Base-by-base conservation (phyloP, 2,329 filamentous ascomycete genomes). In the Lomentospora prolificans region DNA sequence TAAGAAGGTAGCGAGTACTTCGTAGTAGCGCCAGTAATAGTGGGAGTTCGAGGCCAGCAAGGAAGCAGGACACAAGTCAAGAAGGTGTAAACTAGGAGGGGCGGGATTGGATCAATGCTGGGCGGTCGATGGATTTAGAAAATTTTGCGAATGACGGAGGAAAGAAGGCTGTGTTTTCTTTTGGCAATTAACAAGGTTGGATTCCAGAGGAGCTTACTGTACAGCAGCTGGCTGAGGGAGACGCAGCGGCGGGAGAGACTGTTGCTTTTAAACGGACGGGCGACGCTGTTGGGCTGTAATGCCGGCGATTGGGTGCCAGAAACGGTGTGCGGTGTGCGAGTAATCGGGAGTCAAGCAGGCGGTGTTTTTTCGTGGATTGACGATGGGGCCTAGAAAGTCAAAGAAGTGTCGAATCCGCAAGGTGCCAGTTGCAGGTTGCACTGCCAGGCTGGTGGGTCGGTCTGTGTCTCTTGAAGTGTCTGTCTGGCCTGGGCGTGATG, bases 211-310 rank as follows among this genome's bases (percentile, higher is more conserved):
- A 41, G 44, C 44, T 48, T 48, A 48, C 44, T 48, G 44, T 48
- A 48, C 44, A 48, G 44, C 44, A 22, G 22, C 17, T 9, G 44
- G n/a, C 6, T 12, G 30, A 52, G 50, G 5, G 27, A 30, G 14
- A 41, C 33, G 51, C 51, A 44, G 36, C 24, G 36, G 30, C 33
- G 33, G 24, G 52, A 28, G 36, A 19, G 51, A 22, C 10, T n/a
- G 31, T 39, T 36, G 31, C 31, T 39, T 53, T 53, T 53, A 53
- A 44, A 54, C 24, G 36, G 33, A 27, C 22, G 53, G 53, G 41
- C 50, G 53, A 55, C 19, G 53, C 53, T 55, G 53, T 55, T 55
- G 53, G 53, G 53, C 53, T 55, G 39, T 28, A 55, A 55, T 41
- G 25, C 14, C n/a, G 39, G 41, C 53, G 53, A 55, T 55, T 55